Base-by-base conservation (phyloP, 2,329 filamentous ascomycete genomes). In the Hymenoscyphus occultus region DNA sequence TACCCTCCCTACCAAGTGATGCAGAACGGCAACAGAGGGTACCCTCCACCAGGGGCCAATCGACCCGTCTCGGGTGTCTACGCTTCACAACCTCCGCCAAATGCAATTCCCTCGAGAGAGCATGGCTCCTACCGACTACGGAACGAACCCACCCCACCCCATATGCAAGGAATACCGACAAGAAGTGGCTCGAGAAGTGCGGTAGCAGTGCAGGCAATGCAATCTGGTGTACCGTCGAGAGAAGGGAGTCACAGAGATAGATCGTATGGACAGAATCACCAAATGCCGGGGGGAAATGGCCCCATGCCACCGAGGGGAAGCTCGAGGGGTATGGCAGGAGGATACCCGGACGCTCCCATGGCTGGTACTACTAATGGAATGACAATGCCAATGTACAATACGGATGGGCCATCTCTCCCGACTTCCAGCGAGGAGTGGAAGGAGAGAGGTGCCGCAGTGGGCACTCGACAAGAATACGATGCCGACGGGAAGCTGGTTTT, bases 351-450 rank as follows among this genome's bases (percentile, higher is more conserved):
- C 60, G 39, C 63, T 31, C 56, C 58, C 51, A 60, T 59, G 48
- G 64, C 68, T 70, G 64, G 72, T 63, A 68, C 70, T 66, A 69
- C 68, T 48, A 76, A 70, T 62, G 75, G 71, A 5, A 62, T 74
- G 14, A 65, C 77, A 7, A 75, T 78, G 3, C 79, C 83, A 6
- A 31, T 62, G 22, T 87, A 88, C 74, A 80, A 78, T 32, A 70
- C 83, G 48, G 86, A 89, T 69, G 84, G 83, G 61, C 84, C 84
- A 0, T 83, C 81, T 68, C 79, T 82, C 42, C 80, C 83, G 54
- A 71, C 39, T 22, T 92, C 89, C 73, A 93, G 88, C 71, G 94
- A 97, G 72, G 94, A 98, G 69, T 98, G 95, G 95, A 92, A 96
- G 78, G 94, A 99, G 54, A 88, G 90, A 67, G 95, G 95, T 56